phyloP scores from a whole-genome alignment of 371 early-diverging fungal species.

The Rhizopus arrhizus region DNA sequence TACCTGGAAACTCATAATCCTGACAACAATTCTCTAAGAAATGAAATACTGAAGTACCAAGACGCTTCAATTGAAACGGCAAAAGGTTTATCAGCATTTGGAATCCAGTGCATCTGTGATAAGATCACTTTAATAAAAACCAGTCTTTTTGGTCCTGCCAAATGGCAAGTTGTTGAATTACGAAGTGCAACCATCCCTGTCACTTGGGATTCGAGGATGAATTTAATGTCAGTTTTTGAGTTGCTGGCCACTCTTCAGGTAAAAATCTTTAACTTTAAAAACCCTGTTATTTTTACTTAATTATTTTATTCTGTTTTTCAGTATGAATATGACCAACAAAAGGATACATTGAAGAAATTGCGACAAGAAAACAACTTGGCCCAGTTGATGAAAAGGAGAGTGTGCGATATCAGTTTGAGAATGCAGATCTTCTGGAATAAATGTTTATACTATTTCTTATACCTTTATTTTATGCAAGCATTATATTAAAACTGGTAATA shows the following conservation, averaged over 20 bases:
- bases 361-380: constrained; percentile 19
- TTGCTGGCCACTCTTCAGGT: constrained; percentile 18
- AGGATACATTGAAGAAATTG: constrained; percentile 15
- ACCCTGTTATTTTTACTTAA: constrained; percentile 17
- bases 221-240: constrained; percentile 15
- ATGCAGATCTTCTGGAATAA: constrained; percentile 15
- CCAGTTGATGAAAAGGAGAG: constrained; percentile 18
- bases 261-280: constrained; percentile 17
- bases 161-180: constrained; percentile 19
- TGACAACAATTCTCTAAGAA: constrained; percentile 14
- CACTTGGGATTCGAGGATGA: constrained; percentile 16
- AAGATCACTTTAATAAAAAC: constrained; percentile 15
- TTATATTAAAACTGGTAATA: too few relatives aligned
- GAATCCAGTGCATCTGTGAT: constrained; percentile 14
- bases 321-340: constrained; percentile 11
- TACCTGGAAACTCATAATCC: constrained; percentile 13
- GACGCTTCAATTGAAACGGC: constrained; percentile 16
- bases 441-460: too few relatives aligned
- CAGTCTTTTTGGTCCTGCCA: constrained; percentile 15
- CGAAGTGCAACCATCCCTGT: constrained; percentile 16
- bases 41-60: constrained; percentile 19
- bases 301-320: constrained; percentile 17
- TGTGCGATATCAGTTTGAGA: constrained; percentile 10
- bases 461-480: too few relatives aligned
- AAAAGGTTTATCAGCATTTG: constrained; percentile 15